These are phyloP conservation scores for Pichia sp. DNA, from an alignment of 1,139 yeast genomes.

Conservation along the genomic window DNA sequence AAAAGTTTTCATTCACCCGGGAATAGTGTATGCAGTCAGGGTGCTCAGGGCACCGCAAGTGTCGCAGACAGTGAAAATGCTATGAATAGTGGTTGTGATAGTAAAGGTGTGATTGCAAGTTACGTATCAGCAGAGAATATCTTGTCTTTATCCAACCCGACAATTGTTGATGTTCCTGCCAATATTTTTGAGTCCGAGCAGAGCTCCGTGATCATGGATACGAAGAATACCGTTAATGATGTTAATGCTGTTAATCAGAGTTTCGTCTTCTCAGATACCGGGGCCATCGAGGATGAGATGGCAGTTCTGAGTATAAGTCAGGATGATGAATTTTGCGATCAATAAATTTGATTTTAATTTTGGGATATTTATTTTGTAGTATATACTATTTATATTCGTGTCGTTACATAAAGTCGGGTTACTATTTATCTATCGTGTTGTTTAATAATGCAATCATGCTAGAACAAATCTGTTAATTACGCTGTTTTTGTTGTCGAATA, in stretches of 20 bases:
- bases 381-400: background rate
- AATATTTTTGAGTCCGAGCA: constrained; percentile 11
- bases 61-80: background rate
- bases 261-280: background rate
- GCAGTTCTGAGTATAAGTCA: background rate
- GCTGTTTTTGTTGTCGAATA: constrained; percentile 8
- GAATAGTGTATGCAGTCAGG: background rate
- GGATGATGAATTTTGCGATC: constrained; percentile 1
- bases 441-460: background rate
- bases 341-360: background rate
- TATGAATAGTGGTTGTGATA: background rate
- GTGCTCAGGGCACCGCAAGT: background rate
- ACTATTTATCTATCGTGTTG: background rate
- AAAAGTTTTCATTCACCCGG: background rate
- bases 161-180: constrained; percentile 20
- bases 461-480: constrained; percentile 12
- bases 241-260: background rate
- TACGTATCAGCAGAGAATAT: constrained; percentile 7
- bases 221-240: no score
- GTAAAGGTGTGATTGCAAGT: background rate
- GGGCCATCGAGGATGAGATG: constrained; percentile 3
- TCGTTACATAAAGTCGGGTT: background rate
- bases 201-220: background rate
- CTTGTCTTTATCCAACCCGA: constrained; percentile 6
- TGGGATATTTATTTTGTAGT: background rate